These are phyloP conservation scores for Acorus gramineus DNA, from an alignment of 106 monocot genomes.

Conservation along the genomic window DNA sequence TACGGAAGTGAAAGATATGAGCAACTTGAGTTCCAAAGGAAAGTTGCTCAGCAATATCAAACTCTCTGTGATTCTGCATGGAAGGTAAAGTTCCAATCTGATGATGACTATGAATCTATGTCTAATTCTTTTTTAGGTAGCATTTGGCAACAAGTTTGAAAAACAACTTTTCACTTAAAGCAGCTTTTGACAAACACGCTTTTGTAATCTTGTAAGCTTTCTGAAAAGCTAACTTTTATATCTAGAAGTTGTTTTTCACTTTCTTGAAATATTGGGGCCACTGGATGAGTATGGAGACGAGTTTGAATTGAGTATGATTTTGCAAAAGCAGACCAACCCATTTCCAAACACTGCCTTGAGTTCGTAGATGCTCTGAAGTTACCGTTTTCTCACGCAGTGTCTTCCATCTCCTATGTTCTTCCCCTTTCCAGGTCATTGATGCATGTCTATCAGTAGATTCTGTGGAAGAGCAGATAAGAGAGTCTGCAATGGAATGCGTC, in stretches of 20 bases:
- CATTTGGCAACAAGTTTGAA: not conserved
- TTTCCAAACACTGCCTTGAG: not conserved
- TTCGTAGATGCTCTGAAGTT: not conserved
- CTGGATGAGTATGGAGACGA: too few relatives aligned
- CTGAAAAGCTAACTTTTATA: too few relatives aligned
- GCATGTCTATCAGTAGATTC: conserved; percentile 18
- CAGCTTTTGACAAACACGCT: too few relatives aligned
- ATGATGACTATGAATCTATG: not conserved
- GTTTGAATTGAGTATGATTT: too few relatives aligned
- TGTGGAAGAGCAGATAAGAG: conserved; percentile 19
- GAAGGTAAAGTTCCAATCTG: conserved; percentile 44
- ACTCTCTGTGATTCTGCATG: conserved; percentile 51
- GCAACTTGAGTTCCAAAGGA: conserved; percentile 74
- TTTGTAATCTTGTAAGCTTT: too few relatives aligned
- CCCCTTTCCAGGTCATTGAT: conserved; percentile 26
- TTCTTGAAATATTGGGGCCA: too few relatives aligned
- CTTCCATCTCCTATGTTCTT: not conserved
- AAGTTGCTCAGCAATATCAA: conserved; percentile 60
- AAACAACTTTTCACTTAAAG: not conserved
- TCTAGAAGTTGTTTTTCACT: too few relatives aligned
- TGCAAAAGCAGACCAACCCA: too few relatives aligned
- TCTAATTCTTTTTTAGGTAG: not conserved
- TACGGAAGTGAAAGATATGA: conserved; percentile 93
- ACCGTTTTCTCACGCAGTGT: not conserved
- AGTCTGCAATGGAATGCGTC: conserved; percentile 15